Base-by-base conservation (phyloP, 176 grass and related monocot genomes). In the Avena insularis region DNA sequence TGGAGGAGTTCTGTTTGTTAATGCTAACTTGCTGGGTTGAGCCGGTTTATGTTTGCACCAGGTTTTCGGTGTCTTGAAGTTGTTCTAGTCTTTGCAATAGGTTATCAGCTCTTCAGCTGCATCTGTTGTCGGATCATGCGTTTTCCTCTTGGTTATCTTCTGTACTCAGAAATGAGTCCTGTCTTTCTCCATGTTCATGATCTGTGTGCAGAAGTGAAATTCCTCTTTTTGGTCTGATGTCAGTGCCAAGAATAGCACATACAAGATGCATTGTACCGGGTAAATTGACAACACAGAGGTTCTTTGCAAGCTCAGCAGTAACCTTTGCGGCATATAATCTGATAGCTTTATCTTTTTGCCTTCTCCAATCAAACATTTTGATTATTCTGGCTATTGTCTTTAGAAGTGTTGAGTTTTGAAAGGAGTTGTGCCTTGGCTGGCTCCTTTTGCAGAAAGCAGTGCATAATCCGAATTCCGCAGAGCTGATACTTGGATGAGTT, bases 291-390 rank as follows among this genome's bases (percentile, higher is more conserved):
- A 69, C 17, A 54, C 63, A 1, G 10, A 82, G 16, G 47, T 25
- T 67, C 15, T 54, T 69, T 13, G 80, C 80, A 82, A 82, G 62
- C 35, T 82, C 16, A 35, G 15, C 27, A 6, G 21, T 54, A 16
- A 54, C 79, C 63, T 54, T 69, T 0, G 79, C 79, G 1, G 80
- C 80, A 9, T 35, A 69, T 54, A 71, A 56, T 53, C 80, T 69
- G 29, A 82, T 38, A 0, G 2, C 3, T 40, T 5, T 70, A 56
- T 82, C 23, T 11, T 43, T 40, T 70, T 49, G 31, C 10, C 49
- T 57, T 11, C 19, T 57, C 66, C 50, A 71, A 12, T 43, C 66
- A 12, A 82, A 6, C 81, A 71, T 71, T 20, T 50, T 83, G 19
- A 43, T 71, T 29, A 83, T 71, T 55, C 29, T 56, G 12, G 29